Percentiles rank a stretch among this genome's conserved stretches.
Evolutionary conservation across 2,329 filamentous ascomycete genomes (phyloP).

Genomic region (Gliomastix tumulicola): DNA sequence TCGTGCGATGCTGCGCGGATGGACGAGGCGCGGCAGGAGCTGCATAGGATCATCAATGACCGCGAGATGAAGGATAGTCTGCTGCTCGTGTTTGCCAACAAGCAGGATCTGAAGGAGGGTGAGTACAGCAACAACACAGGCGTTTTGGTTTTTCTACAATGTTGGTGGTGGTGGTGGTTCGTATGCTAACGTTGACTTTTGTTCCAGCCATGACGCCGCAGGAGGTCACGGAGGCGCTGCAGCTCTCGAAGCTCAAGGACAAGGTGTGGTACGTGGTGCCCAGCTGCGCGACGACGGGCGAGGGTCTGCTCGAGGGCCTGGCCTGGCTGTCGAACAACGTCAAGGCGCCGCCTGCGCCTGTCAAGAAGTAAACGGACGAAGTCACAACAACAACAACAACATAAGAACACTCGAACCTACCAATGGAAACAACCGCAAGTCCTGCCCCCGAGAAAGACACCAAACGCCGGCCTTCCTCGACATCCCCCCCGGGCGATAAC

Average conservation of each 20-base stretch:
- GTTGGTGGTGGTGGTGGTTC: too few relatives aligned
- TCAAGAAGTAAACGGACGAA: slow-evolving; percentile 49
- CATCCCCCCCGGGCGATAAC: too few relatives aligned
- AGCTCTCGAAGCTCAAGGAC: slow-evolving; percentile 72
- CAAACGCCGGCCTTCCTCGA: too few relatives aligned
- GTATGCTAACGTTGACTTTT: background rate
- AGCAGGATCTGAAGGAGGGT: slow-evolving; percentile 90
- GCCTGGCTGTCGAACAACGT: slow-evolving; percentile 82
- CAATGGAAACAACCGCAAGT: too few relatives aligned
- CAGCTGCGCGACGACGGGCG: slow-evolving; percentile 74
- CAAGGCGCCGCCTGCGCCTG: slow-evolving; percentile 53
- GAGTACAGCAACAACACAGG: slow-evolving; percentile 17
- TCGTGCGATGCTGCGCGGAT: slow-evolving; percentile 87
- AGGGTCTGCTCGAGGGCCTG: slow-evolving; percentile 74
- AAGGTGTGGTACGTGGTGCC: slow-evolving; percentile 82
- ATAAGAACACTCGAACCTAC: too few relatives aligned
- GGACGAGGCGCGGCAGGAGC: slow-evolving; percentile 85
- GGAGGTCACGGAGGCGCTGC: slow-evolving; percentile 71
- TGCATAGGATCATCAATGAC: slow-evolving; percentile 96
- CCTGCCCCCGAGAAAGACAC: too few relatives aligned
- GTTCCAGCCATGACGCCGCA: slow-evolving; percentile 65
- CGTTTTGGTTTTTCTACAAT: too few relatives aligned
- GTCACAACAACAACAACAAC: too few relatives aligned
- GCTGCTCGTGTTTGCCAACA: slow-evolving; percentile 95
- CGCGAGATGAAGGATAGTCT: slow-evolving; percentile 96